phyloP scores from a whole-genome alignment of 169 alveolate species.

The Plasmodium chabaudi region DNA sequence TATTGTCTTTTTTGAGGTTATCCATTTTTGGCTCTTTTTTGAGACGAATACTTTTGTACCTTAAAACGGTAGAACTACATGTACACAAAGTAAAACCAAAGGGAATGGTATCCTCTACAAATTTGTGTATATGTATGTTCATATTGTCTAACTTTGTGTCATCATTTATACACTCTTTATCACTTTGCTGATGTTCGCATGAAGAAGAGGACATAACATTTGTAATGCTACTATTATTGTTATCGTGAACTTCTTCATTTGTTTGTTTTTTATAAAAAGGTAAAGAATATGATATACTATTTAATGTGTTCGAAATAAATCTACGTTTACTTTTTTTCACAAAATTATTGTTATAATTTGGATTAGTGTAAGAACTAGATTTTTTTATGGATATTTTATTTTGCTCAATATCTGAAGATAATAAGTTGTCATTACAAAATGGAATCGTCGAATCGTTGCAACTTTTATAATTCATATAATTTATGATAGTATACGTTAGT shows the following conservation, averaged over 20 bases:
- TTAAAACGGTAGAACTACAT: conserved; percentile 9
- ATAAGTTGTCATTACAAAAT: too few species aligned
- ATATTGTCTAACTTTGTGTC: not conserved
- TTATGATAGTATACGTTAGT: not conserved
- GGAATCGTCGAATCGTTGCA: too few species aligned
- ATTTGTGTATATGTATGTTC: not conserved
- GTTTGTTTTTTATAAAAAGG: too few species aligned
- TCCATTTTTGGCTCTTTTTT: conserved; percentile 6
- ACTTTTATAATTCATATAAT: not conserved
- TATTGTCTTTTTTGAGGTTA: not conserved
- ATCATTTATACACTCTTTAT: not conserved
- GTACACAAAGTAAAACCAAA: conserved; percentile 21
- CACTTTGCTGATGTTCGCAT: not conserved
- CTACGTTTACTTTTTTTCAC: too few species aligned
- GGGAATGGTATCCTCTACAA: conserved; percentile 12
- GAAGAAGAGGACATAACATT: too few species aligned
- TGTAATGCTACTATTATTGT: not conserved
- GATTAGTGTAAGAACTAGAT: too few species aligned
- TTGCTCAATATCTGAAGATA: too few species aligned
- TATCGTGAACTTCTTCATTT: not conserved
- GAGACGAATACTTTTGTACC: conserved; percentile 16
- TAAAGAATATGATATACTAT: too few species aligned
- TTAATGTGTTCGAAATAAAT: too few species aligned
- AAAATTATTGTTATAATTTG: too few species aligned
- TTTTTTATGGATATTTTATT: too few species aligned